Evolutionary conservation across 1,284 basidiomycete genomes (phyloP).

Genomic region (Phylloporus sp.): DNA sequence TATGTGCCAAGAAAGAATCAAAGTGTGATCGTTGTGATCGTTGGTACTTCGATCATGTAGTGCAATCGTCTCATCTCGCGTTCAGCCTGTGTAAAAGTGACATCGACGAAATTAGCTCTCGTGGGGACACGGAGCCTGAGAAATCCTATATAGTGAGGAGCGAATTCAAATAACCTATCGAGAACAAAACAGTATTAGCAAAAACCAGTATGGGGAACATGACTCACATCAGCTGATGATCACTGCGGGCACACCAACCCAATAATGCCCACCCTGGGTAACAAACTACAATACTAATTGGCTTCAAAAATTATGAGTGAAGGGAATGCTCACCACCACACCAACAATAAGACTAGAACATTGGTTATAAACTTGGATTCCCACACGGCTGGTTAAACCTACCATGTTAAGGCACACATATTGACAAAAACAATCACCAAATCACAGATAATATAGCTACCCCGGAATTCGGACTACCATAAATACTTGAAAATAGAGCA

Average conservation of each 20-base stretch:
- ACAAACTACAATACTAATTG: slow-evolving; percentile 8
- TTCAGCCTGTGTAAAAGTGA: slow-evolving; percentile 6
- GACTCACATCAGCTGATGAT: slow-evolving; percentile 17
- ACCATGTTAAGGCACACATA: slow-evolving; percentile 21
- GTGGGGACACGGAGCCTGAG: too few relatives aligned
- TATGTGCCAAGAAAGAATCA: not conserved
- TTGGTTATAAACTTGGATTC: not conserved
- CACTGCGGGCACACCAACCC: slow-evolving; percentile 4
- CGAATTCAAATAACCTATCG: slow-evolving; percentile 19
- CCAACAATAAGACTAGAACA: slow-evolving; percentile 4
- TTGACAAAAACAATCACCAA: slow-evolving; percentile 19
- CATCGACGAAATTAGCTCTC: too few relatives aligned
- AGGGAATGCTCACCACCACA: slow-evolving; percentile 10
- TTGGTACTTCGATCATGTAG: not conserved
- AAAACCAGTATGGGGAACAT: not conserved
- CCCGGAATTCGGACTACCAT: slow-evolving; percentile 17
- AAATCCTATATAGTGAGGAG: slow-evolving; percentile 15
- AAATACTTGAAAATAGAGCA: slow-evolving; percentile 12
- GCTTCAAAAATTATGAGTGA: not conserved
- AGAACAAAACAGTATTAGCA: too few relatives aligned
- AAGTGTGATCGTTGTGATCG: not conserved
- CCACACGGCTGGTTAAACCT: not conserved
- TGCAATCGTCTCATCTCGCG: slow-evolving; percentile 4
- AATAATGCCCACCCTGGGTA: slow-evolving; percentile 9
- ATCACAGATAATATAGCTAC: slow-evolving; percentile 1